These are phyloP conservation scores for Hyphopichia homilentoma DNA, from an alignment of 805 yeast genomes.

Conservation along the genomic window DNA sequence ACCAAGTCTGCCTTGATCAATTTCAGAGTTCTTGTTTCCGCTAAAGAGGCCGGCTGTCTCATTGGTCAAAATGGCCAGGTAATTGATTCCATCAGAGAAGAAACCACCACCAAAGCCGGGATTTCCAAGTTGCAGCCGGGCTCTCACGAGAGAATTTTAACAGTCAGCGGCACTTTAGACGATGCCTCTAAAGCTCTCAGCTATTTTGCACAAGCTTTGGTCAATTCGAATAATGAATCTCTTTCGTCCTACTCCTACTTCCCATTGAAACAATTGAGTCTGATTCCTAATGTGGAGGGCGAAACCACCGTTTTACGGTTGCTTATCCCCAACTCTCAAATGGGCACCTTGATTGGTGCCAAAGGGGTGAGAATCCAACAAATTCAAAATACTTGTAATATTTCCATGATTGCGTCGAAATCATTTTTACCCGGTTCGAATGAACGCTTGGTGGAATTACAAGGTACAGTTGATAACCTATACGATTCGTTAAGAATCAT, in stretches of 20 bases:
- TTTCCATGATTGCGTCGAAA: conserved; percentile 84
- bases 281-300: conserved; percentile 48
- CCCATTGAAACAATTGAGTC: conserved; percentile 58
- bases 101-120: conserved; percentile 79
- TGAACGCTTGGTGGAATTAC: conserved; percentile 83
- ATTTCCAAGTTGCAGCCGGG: conserved; percentile 78
- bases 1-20: conserved; percentile 32
- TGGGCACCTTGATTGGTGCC: conserved; percentile 86
- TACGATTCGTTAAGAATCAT: conserved; percentile 54
- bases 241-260: conserved; percentile 45
- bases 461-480: conserved; percentile 68
- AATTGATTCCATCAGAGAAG: conserved; percentile 70
- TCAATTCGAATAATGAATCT: conserved; percentile 36
- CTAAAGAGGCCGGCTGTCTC: conserved; percentile 86
- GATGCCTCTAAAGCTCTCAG: conserved; percentile 68
- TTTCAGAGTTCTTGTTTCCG: conserved; percentile 63
- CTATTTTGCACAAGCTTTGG: conserved; percentile 62
- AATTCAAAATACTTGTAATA: conserved; percentile 62
- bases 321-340: conserved; percentile 76
- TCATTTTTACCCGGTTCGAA: conserved; percentile 77
- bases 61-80: conserved; percentile 83
- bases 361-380: conserved; percentile 78
- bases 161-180: conserved; percentile 71
- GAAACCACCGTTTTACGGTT: conserved; percentile 59
- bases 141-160: conserved; percentile 76